These are phyloP conservation scores for Effrenium voratum DNA, from an alignment of 73 alveolate genomes.

Conservation along the genomic window DNA sequence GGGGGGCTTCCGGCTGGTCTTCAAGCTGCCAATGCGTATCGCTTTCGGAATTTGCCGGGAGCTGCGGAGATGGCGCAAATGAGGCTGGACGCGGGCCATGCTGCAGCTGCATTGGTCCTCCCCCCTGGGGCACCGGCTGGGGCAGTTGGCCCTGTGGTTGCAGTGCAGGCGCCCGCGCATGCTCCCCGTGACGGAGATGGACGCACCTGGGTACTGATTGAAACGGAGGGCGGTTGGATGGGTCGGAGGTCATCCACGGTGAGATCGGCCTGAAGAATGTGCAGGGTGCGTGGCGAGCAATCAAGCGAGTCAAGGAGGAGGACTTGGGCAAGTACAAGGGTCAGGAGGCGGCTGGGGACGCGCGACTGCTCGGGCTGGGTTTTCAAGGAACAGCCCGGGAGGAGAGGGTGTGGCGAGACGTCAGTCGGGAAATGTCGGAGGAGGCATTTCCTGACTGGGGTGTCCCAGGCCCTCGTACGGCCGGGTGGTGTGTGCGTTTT, in stretches of 20 bases:
- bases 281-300: background rate
- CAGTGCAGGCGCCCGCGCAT: background rate
- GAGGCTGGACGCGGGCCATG: background rate
- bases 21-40: background rate
- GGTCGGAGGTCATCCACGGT: background rate
- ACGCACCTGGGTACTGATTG: conserved; percentile 18
- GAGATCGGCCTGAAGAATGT: background rate
- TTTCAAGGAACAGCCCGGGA: background rate
- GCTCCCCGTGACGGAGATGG: background rate
- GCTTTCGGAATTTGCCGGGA: background rate
- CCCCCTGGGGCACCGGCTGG: background rate
- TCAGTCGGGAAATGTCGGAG: background rate
- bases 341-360: conserved; percentile 25
- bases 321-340: conserved; percentile 36
- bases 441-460: conserved; percentile 33
- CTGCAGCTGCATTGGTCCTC: background rate
- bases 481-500: conserved; percentile 27
- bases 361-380: background rate
- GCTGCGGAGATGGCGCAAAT: background rate
- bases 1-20: background rate
- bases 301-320: background rate
- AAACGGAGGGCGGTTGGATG: background rate
- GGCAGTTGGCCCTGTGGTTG: background rate
- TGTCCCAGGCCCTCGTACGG: conserved; percentile 39
- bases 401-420: conserved; percentile 32